These are phyloP conservation scores for Bonia amplexicaulis DNA, from an alignment of 176 grass and related monocot genomes.

Conservation along the genomic window DNA sequence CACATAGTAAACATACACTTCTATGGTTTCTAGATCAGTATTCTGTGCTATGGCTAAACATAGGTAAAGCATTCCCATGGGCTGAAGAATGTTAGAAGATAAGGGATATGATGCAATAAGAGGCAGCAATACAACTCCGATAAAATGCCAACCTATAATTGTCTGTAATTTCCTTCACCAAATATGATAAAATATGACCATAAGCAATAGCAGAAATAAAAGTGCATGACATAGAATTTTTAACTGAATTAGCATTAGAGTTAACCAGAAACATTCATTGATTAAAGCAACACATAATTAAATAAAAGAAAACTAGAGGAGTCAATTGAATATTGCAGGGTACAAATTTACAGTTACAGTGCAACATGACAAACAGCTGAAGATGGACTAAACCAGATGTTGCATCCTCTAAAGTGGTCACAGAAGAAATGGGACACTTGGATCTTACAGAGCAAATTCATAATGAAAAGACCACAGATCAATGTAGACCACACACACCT, in stretches of 20 bases:
- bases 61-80: not conserved
- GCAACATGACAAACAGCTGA: not conserved
- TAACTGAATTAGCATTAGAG: not conserved
- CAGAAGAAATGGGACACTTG: not conserved
- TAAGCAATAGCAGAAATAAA: not conserved
- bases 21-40: not conserved
- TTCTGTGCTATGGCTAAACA: not conserved
- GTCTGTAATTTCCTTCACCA: constrained; percentile 2
- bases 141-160: not conserved
- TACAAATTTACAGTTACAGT: not conserved
- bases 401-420: not conserved
- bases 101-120: constrained; percentile 6
- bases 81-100: not conserved
- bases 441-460: not conserved
- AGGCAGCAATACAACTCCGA: not conserved
- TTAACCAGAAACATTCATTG: not conserved
- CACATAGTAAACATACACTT: not conserved
- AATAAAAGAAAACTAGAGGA: not conserved
- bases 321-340: not conserved
- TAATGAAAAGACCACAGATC: not conserved
- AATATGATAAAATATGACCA: not conserved
- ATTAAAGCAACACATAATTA: not conserved
- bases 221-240: not conserved
- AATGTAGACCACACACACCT: constrained; percentile 40
- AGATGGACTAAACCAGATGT: not conserved